phyloP scores from a whole-genome alignment of 371 early-diverging fungal genomes.

The Mortierella sp. region DNA sequence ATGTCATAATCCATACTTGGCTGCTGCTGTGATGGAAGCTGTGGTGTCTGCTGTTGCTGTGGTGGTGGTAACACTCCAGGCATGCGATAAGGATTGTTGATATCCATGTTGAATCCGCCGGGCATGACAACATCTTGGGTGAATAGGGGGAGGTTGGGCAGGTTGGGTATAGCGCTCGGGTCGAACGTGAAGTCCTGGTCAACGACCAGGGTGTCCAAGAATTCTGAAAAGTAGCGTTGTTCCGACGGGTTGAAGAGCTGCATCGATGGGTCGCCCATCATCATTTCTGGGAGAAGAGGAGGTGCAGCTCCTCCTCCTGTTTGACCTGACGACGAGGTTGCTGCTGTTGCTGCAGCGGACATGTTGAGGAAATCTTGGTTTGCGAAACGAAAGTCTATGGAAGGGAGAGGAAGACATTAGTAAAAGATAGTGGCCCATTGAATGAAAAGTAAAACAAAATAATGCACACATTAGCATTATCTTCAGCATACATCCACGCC shows the following conservation, averaged over 20 bases:
- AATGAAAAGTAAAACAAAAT: background rate
- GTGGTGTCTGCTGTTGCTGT: conserved; percentile 14
- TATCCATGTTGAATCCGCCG: background rate
- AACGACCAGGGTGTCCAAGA: conserved; percentile 50
- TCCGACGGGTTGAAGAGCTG: conserved; percentile 53
- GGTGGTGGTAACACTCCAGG: background rate
- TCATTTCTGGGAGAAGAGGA: background rate
- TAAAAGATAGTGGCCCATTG: background rate
- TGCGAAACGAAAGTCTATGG: conserved; percentile 34
- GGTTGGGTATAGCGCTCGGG: conserved; percentile 54
- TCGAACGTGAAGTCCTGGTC: conserved; percentile 57
- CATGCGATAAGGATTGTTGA: background rate
- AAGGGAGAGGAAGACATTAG: background rate
- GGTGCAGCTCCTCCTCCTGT: background rate
- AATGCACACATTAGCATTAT: background rate
- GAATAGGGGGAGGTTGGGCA: conserved; percentile 52
- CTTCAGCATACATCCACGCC: background rate
- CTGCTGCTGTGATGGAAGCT: background rate
- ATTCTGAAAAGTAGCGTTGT: conserved; percentile 56
- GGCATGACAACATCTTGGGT: conserved; percentile 8
- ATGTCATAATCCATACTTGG: conserved; percentile 10
- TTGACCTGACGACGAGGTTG: conserved; percentile 14
- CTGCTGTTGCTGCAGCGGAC: conserved; percentile 11
- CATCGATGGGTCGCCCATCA: conserved; percentile 36
- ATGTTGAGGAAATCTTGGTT: conserved; percentile 49